Conservation (phyloP, 1,139 yeast genomes). For the Scheffersomyces segobiensis region DNA sequence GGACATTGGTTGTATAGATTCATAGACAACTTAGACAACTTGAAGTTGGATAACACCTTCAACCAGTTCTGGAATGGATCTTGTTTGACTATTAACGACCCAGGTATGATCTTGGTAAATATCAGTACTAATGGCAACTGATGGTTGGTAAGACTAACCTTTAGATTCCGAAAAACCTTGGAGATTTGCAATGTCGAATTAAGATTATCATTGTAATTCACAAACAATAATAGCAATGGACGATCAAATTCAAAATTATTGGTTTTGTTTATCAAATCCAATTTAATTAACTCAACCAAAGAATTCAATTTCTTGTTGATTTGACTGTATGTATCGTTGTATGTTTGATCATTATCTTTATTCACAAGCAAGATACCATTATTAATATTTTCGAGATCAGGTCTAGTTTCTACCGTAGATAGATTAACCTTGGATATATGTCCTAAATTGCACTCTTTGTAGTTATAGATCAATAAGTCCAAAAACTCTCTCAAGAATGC, state of each 20-base stretch:
- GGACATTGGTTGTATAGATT: conserved; percentile 66
- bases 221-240: conserved; percentile 50
- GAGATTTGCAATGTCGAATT: conserved; percentile 51
- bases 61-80: conserved; percentile 36
- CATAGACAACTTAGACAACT: conserved; percentile 53
- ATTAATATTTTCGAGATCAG: conserved; percentile 33
- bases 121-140: conserved; percentile 46
- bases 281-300: conserved; percentile 36
- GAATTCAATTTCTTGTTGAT: conserved; percentile 28
- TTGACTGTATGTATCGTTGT: conserved; percentile 31
- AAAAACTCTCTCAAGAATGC: conserved; percentile 31
- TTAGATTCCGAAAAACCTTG: conserved; percentile 49
- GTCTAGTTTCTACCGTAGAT: conserved; percentile 29
- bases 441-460: conserved; percentile 53
- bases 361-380: conserved; percentile 36
- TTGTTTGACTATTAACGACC: conserved; percentile 45
- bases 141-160: conserved; percentile 37
- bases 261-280: conserved; percentile 44
- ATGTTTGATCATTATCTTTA: conserved; percentile 19
- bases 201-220: conserved; percentile 45
- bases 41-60: conserved; percentile 50
- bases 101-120: conserved; percentile 60
- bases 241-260: conserved; percentile 44
- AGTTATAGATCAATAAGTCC: conserved; percentile 40
- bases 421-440: conserved; percentile 33